phyloP scores from a whole-genome alignment of 495 filamentous ascomycete genomes.

The Trichoderma parareesei region DNA sequence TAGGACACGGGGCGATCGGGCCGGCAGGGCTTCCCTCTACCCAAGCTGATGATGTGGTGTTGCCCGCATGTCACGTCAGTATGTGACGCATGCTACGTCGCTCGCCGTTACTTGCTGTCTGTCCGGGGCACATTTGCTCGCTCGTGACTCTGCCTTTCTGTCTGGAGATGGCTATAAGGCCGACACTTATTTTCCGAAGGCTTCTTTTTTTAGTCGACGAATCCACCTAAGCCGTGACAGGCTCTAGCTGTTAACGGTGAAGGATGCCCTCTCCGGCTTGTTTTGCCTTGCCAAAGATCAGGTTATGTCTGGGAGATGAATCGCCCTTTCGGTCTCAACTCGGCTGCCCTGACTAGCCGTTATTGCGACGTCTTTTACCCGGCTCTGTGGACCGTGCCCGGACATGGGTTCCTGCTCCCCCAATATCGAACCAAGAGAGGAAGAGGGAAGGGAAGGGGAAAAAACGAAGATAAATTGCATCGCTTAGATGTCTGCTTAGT shows the following conservation, averaged over 20 bases:
- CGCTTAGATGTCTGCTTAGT: slow-evolving; percentile 6
- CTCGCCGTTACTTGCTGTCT: background rate
- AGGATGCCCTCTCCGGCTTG: background rate
- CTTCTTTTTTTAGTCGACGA: slow-evolving; percentile 5
- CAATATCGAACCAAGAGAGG: background rate
- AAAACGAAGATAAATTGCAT: slow-evolving; percentile 7
- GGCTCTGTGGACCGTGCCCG: slow-evolving; percentile 1
- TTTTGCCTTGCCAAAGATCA: background rate
- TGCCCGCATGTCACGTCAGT: background rate
- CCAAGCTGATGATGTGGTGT: background rate
- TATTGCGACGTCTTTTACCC: background rate
- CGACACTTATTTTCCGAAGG: background rate
- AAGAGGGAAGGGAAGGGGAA: background rate
- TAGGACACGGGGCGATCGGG: no score
- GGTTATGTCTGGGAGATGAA: slow-evolving; percentile 5
- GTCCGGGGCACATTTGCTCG: background rate
- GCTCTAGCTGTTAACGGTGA: background rate
- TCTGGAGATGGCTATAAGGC: background rate
- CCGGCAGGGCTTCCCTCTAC: background rate
- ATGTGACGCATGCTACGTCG: background rate
- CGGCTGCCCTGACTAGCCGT: slow-evolving; percentile 9
- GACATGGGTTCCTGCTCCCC: background rate
- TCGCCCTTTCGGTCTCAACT: slow-evolving; percentile 6
- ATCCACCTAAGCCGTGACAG: background rate
- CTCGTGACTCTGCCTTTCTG: background rate